Base-by-base conservation (phyloP, 2,329 filamentous ascomycete genomes). In the Ceratocystis huliohia region DNA sequence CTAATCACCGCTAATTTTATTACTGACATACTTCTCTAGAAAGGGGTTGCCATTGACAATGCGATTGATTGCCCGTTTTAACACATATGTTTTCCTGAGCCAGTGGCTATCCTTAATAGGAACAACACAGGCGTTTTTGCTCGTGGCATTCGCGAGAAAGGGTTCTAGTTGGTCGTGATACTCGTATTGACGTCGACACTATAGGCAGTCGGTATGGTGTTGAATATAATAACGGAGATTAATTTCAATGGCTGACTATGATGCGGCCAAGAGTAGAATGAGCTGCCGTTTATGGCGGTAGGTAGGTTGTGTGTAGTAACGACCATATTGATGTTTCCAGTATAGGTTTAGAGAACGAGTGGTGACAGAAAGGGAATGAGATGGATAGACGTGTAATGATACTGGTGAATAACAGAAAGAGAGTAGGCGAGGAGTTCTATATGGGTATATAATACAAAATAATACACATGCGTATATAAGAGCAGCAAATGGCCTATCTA, bases 1-100 rank as follows among this genome's bases (percentile, higher is more conserved):
- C 30, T 65, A 20, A 61, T 70, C 6, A 37, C 68, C 20, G 67
- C 69, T 13, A 68, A 70, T 59, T 69, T 68, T 13, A 53, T 70
- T 30, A 64, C 64, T 10, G 69, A 68, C 50, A 15, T 68, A 13
- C 63, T 69, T 45, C 68, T 70, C 37, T 13, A 50, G n/a, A 30
- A 22, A 20, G 65, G 66, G 10, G 37, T 68, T 2, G 67, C 64
- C 17, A 30, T 59, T 8, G 33, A 17, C 5, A 13, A 33, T 33
- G 30, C 7, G 30, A 33, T 33, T 33, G 30, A 28, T 28, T 28
- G 25, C 25, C 5, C 25, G 5, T 5, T 28, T 28, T 28, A 28
- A 28, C 25, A 28, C 4, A 28, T 28, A 28, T 28, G 25, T 28
- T 28, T 5, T 28, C 25, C 25, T 28, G 25, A 28, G 25, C 25